phyloP scores from a whole-genome alignment of 768 basidiomycete genomes.

The Coprinopsis sp. region DNA sequence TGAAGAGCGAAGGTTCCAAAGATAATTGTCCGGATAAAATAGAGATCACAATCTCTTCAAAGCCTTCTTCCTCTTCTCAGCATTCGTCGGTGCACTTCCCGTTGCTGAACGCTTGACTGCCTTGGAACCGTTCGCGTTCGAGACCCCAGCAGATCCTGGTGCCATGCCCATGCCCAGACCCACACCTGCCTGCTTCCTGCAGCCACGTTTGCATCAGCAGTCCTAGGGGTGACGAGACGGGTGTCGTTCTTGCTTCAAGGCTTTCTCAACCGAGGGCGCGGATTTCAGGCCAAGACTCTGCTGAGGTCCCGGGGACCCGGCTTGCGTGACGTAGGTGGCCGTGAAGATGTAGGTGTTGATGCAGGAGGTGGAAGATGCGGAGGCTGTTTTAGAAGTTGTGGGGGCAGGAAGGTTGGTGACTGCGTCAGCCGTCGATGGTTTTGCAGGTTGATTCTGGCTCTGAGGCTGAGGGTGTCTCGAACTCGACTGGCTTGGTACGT shows the following conservation, averaged over 20 bases:
- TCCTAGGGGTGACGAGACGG: constrained; percentile 61
- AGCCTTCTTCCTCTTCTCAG: constrained; percentile 87
- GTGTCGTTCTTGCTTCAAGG: constrained; percentile 52
- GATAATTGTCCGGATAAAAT: background rate
- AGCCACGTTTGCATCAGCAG: constrained; percentile 65
- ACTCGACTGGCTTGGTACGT: constrained; percentile 67
- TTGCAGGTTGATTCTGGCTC: constrained; percentile 16
- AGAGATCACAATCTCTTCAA: constrained; percentile 60
- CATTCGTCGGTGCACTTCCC: constrained; percentile 43
- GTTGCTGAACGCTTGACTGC: constrained; percentile 67
- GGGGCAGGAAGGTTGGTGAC: constrained; percentile 17
- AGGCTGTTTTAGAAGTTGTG: constrained; percentile 13
- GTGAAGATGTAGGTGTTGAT: constrained; percentile 13
- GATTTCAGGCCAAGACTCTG: constrained; percentile 34
- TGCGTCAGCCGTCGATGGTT: constrained; percentile 21
- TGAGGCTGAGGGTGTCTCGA: constrained; percentile 41
- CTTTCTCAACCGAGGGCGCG: constrained; percentile 37
- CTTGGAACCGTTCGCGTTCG: constrained; percentile 43
- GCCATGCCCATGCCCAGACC: constrained; percentile 32
- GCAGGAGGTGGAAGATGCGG: constrained; percentile 21
- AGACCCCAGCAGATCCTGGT: constrained; percentile 22
- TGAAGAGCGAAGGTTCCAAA: background rate
- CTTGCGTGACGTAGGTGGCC: constrained; percentile 43
- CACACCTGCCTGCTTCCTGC: constrained; percentile 27
- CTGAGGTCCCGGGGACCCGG: constrained; percentile 37